Base-by-base conservation (phyloP, 371 early-diverging fungal species). In the Mucor plumbeus region DNA sequence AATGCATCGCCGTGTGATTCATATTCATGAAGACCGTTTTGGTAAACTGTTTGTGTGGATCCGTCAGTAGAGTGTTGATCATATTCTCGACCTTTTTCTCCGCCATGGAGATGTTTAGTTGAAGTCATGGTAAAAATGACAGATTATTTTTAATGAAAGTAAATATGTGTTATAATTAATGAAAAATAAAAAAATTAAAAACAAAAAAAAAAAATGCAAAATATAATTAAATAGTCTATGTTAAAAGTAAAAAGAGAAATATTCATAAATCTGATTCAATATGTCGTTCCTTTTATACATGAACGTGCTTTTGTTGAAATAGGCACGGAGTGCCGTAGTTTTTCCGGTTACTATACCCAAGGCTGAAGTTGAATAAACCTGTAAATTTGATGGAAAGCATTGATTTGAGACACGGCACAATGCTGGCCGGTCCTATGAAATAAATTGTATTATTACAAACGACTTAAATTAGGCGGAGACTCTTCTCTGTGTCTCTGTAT, bases 1-100 rank as follows among this genome's bases (percentile, higher is more conserved):
- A 57, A 70, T n/a, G 39, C n/a, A 21, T 56, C 62, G 10, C 62
- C 58, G 15, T 17, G 56, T 19, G 41, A 41, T 47, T 65, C 53
- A 17, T 53, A 65, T 10, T 58, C 48, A 13, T 33, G 39, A 10
- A 44, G 40, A 14, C 60, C 61, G 36, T 60, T 65, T 35, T 63
- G 60, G 40, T 53, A 64, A 7, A 70, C 26, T 17, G 70, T 70
- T 61, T 65, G 33, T 39, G 70, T 65, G 43, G 70, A 70, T 61
- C 57, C 66, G 41, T 65, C 70, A 35, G 58, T 70, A 10, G 65
- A 65, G 48, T 61, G 70, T 48, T 40, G 65, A 61, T 65, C 69
- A 9, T 31, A 64, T 14, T 69, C 68, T 17, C 61, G 57, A 39
- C 68, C 50, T 47, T 64, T 60, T 33, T 47, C 62, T 54, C 60